These are phyloP conservation scores for Trichoderma pleuroti DNA, from an alignment of 2,329 filamentous ascomycete species.

Conservation along the genomic window DNA sequence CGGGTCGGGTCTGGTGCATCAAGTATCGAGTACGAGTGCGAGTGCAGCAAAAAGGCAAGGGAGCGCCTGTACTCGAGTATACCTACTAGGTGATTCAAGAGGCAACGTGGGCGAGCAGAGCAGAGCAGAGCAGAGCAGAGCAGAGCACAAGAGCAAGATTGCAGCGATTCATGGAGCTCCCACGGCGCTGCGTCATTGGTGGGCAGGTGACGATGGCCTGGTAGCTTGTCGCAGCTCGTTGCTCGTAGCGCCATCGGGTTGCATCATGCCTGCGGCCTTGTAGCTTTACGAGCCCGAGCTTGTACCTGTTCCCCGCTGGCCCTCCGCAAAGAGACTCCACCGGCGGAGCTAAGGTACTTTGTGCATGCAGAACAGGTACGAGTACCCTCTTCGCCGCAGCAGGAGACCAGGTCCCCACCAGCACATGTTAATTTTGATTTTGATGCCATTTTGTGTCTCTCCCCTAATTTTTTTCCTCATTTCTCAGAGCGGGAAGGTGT, in stretches of 20 bases:
- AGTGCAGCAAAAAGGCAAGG: not conserved
- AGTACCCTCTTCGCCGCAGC: not conserved
- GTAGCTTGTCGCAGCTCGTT: not conserved
- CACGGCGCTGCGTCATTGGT: constrained; percentile 6
- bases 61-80: not conserved
- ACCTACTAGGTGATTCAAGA: too few relatives aligned
- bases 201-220: constrained; percentile 12
- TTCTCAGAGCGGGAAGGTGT: not conserved
- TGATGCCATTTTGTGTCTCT: not conserved
- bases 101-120: not conserved
- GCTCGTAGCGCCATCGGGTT: constrained; percentile 10
- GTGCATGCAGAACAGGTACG: not conserved
- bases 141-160: not conserved
- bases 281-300: constrained; percentile 1
- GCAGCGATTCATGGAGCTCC: not conserved
- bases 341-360: constrained; percentile 5
- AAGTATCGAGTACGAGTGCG: not conserved
- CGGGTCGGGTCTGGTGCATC: not conserved
- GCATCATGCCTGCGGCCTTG: not conserved
- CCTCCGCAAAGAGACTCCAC: constrained; percentile 2
- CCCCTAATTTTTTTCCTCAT: not conserved
- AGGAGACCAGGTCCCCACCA: constrained; percentile 7
- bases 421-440: constrained; percentile 18
- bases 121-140: not conserved
- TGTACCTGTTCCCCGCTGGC: not conserved